A percentile compares a stretch with the other conserved stretches of the same genome.
Conservation (phyloP, 176 grass and related monocot species). For the Melocanna baccifera region DNA sequence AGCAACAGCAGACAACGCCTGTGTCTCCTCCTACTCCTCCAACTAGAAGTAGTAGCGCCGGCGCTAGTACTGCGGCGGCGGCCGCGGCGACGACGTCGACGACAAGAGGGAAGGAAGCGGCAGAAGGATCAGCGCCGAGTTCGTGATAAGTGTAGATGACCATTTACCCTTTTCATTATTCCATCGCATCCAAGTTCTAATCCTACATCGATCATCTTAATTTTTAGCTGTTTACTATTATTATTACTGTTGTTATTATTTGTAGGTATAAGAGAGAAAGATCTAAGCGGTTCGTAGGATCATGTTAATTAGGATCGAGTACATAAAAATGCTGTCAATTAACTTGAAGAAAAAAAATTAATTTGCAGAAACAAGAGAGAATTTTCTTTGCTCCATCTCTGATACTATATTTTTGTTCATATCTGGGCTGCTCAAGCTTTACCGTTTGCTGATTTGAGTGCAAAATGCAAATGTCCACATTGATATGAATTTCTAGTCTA, state of each 20-base stretch:
- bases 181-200: constrained; percentile 41
- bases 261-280: constrained; percentile 29
- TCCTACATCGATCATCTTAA: constrained; percentile 17
- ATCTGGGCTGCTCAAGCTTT: background rate
- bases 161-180: constrained; percentile 48
- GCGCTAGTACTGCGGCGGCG: background rate
- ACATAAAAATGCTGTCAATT: constrained; percentile 22
- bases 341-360: constrained; percentile 32
- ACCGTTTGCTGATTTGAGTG: constrained; percentile 36
- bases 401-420: background rate
- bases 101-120: constrained; percentile 6
- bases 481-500: constrained; percentile 21
- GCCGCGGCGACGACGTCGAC: background rate
- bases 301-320: constrained; percentile 24
- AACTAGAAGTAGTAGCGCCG: background rate
- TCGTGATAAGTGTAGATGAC: constrained; percentile 59
- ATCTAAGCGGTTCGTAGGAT: constrained; percentile 37
- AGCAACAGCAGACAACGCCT: background rate
- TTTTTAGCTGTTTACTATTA: constrained; percentile 28
- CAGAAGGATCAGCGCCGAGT: constrained; percentile 44
- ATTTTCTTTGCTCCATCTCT: constrained; percentile 5
- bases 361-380: constrained; percentile 23
- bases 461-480: constrained; percentile 21
- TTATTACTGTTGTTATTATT: constrained; percentile 30
- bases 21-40: constrained; percentile 22